Evolutionary conservation across 192 early-diverging fungal species (phyloP).

Genomic region (Coemansia sp.): DNA sequence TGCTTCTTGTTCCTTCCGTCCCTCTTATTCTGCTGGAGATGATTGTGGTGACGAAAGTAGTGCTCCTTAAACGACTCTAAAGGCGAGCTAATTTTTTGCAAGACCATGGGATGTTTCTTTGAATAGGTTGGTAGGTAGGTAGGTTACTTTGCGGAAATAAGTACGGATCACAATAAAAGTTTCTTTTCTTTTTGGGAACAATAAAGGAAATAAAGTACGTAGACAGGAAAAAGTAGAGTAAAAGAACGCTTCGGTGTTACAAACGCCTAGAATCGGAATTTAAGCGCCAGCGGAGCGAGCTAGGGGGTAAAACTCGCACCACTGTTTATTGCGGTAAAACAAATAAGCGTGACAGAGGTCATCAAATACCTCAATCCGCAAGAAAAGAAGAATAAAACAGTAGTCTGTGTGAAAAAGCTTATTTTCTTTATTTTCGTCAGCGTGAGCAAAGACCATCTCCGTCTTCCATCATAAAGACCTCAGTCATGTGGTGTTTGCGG

Average conservation of each 20-base stretch:
- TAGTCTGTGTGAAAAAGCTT: not conserved
- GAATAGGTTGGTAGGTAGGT: not conserved
- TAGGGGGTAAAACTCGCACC: no score
- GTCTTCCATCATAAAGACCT: not conserved
- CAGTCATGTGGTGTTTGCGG: not conserved
- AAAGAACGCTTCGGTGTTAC: no score
- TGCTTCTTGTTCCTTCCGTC: not conserved
- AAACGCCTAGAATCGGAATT: no score
- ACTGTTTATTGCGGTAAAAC: no score
- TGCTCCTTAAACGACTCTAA: constrained; percentile 2
- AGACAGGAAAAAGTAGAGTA: no score
- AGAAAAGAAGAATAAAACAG: not conserved
- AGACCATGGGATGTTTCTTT: not conserved
- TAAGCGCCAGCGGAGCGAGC: no score
- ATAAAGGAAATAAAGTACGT: no score
- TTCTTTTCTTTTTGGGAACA: no score
- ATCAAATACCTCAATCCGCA: no score
- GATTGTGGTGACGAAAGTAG: not conserved
- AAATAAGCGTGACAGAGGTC: no score
- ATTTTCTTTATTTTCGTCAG: not conserved
- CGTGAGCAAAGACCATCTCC: not conserved
- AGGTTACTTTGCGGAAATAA: no score
- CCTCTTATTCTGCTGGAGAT: not conserved
- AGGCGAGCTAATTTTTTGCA: not conserved
- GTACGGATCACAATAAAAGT: no score